phyloP scores from a whole-genome alignment of 208 protist species.

The Phytomonas serpens region DNA sequence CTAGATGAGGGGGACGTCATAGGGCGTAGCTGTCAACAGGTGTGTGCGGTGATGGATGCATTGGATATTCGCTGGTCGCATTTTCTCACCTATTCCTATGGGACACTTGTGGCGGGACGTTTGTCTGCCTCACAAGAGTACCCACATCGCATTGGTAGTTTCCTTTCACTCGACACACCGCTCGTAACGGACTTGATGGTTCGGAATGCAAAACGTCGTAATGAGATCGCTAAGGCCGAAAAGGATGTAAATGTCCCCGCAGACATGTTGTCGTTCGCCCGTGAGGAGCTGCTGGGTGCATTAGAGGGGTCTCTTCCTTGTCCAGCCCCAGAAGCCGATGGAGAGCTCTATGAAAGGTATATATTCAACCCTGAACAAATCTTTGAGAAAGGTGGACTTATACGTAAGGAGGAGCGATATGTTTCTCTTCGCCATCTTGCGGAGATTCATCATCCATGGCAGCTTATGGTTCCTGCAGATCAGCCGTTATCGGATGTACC shows the following conservation, averaged over 20 bases:
- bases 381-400: constrained; percentile 25
- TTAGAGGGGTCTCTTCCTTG: constrained; percentile 41
- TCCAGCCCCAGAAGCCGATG: constrained; percentile 25
- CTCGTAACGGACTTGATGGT: constrained; percentile 54
- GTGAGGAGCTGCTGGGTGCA: constrained; percentile 31
- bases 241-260: constrained; percentile 72
- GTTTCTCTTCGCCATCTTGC: constrained; percentile 43
- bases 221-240: constrained; percentile 55
- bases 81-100: constrained; percentile 67
- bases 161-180: constrained; percentile 67
- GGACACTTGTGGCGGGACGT: constrained; percentile 61
- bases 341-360: constrained; percentile 40
- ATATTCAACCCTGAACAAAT: constrained; percentile 38
- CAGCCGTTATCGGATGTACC: constrained; percentile 37
- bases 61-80: constrained; percentile 75
- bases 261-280: constrained; percentile 49
- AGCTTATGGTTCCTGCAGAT: constrained; percentile 56
- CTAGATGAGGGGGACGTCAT: constrained; percentile 28
- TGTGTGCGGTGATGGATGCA: constrained; percentile 69
- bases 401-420: constrained; percentile 52
- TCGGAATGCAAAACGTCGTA: constrained; percentile 38
- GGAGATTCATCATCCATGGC: constrained; percentile 64
- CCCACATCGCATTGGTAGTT: constrained; percentile 64
- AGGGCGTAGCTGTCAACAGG: constrained; percentile 41
- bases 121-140: constrained; percentile 47